These are phyloP conservation scores for Metschnikowia gelsemii DNA, from an alignment of 805 yeast genomes.

Conservation along the genomic window DNA sequence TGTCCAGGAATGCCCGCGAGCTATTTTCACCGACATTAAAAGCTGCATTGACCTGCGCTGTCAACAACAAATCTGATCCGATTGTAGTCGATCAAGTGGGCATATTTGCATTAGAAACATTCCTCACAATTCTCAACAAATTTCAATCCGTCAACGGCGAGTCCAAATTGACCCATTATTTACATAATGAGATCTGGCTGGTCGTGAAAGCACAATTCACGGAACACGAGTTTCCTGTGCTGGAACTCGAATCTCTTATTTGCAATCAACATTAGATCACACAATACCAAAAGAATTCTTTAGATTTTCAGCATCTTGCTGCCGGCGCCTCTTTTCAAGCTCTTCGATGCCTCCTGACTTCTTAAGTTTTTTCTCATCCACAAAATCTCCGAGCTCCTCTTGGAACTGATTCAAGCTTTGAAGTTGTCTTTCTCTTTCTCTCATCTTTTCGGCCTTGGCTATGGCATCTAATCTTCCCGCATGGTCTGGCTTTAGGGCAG, in stretches of 20 bases:
- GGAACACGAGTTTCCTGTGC: conserved; percentile 2
- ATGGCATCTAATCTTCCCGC: conserved; percentile 85
- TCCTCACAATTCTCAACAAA: conserved; percentile 15
- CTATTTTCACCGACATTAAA: conserved; percentile 5
- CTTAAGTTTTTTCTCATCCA: conserved; percentile 71
- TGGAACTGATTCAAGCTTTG: conserved; percentile 64
- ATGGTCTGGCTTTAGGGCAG: conserved; percentile 78
- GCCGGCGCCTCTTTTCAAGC: conserved; percentile 64
- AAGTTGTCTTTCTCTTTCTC: conserved; percentile 67
- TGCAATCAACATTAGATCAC: conserved; percentile 10
- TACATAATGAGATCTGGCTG: conserved; percentile 13
- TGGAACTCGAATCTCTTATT: background rate
- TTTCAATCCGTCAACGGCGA: conserved; percentile 17
- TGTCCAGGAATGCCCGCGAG: conserved; percentile 3
- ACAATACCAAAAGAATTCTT: conserved; percentile 46
- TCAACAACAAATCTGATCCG: background rate
- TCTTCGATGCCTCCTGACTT: conserved; percentile 90
- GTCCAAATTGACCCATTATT: conserved; percentile 3
- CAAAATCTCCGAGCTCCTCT: conserved; percentile 83
- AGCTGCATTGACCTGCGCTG: conserved; percentile 6
- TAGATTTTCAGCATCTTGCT: conserved; percentile 70
- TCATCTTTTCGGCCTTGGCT: conserved; percentile 75
- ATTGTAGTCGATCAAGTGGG: conserved; percentile 3
- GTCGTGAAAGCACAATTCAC: conserved; percentile 1
- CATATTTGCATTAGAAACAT: conserved; percentile 17